These are phyloP conservation scores for Aureobasidium sp. DNA, from an alignment of 2,329 filamentous ascomycete species.

Conservation along the genomic window DNA sequence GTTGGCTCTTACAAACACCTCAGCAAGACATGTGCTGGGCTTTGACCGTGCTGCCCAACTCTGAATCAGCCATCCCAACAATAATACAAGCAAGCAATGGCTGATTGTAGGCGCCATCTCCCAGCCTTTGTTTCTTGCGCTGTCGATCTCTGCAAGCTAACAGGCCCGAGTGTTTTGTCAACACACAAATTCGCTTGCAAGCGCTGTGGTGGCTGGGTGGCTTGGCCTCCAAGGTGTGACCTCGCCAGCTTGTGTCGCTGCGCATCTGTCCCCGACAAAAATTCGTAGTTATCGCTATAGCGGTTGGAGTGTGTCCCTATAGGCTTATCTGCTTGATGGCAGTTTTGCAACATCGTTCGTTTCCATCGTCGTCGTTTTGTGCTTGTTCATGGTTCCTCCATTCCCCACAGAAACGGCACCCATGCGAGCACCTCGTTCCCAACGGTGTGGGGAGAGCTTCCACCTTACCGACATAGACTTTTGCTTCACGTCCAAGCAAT, in stretches of 20 bases:
- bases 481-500: too few species aligned
- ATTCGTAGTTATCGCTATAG: not conserved
- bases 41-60: not conserved
- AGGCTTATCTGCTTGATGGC: not conserved
- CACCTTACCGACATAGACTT: not conserved
- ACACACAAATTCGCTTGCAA: constrained; percentile 5
- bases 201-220: constrained; percentile 12
- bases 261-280: not conserved
- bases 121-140: constrained; percentile 3
- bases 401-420: not conserved
- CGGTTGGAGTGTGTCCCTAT: not conserved
- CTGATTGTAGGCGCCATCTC: not conserved
- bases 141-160: constrained; percentile 12
- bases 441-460: constrained; percentile 9
- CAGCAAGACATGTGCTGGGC: not conserved
- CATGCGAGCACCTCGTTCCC: not conserved
- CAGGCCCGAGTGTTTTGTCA: constrained; percentile 9
- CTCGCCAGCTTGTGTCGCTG: not conserved
- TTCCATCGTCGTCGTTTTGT: not conserved
- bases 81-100: not conserved
- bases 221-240: not conserved
- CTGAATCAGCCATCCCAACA: not conserved
- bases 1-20: not conserved
- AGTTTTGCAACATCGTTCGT: not conserved
- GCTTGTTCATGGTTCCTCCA: not conserved